A percentile compares a stretch with the other conserved stretches of the same genome.
Conservation (phyloP, 2,329 filamentous ascomycete genomes). For the Penicillium griseofulvum region DNA sequence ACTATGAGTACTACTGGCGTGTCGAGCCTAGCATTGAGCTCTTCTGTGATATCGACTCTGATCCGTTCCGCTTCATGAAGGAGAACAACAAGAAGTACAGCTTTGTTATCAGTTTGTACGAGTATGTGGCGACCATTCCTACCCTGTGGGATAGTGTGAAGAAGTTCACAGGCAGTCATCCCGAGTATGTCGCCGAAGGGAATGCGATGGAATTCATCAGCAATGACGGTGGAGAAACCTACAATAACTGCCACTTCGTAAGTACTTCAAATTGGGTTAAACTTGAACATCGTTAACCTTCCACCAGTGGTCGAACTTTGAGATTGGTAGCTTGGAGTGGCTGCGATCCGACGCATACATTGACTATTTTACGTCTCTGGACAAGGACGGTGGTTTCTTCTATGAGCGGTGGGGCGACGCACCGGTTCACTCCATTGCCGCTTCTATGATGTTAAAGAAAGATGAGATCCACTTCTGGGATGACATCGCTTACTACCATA, state of each 20-base stretch:
- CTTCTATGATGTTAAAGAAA: conserved; percentile 80
- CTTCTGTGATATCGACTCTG: conserved; percentile 92
- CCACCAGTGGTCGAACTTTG: conserved; percentile 93
- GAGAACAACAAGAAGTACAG: conserved; percentile 98
- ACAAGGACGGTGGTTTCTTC: conserved; percentile 93
- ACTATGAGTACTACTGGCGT: conserved; percentile 99
- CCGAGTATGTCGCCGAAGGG: conserved; percentile 77
- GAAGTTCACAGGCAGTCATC: conserved; percentile 87
- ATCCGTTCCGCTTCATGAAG: conserved; percentile 94
- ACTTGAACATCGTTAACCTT: conserved; percentile 12
- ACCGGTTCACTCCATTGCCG: conserved; percentile 96
- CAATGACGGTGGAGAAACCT: conserved; percentile 84
- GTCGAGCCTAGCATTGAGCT: conserved; percentile 97
- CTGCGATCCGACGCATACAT: conserved; percentile 82
- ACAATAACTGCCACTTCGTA: conserved; percentile 98
- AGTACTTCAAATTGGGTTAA: conserved; percentile 36
- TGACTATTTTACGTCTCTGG: conserved; percentile 86
- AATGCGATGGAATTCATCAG: conserved; percentile 92
- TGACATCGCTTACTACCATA: conserved; percentile 97
- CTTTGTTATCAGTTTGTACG: conserved; percentile 91
- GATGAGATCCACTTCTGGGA: conserved; percentile 98
- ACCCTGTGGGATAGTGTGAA: conserved; percentile 94
- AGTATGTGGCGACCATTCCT: conserved; percentile 94
- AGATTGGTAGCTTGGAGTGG: conserved; percentile 92
- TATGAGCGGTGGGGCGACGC: conserved; percentile 99